These are phyloP conservation scores for Backusella tarrabulga DNA, from an alignment of 192 early-diverging fungal genomes.

Conservation along the genomic window DNA sequence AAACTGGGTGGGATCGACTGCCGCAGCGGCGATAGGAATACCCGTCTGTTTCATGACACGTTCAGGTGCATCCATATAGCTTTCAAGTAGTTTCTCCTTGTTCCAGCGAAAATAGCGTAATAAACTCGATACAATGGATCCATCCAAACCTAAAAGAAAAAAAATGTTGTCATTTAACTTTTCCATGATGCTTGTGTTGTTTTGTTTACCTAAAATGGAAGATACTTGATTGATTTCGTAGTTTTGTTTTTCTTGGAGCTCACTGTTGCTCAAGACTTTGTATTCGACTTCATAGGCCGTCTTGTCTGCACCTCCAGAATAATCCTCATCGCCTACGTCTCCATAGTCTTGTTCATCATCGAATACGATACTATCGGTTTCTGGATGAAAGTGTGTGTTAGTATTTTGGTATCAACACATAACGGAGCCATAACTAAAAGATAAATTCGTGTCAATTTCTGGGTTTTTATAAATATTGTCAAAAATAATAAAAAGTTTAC, in stretches of 20 bases:
- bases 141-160: constrained; percentile 48
- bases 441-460: neutral
- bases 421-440: neutral
- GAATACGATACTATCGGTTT: neutral
- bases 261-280: constrained; percentile 55
- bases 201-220: constrained; percentile 58
- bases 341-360: constrained; percentile 49
- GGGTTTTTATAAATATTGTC: neutral
- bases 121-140: constrained; percentile 54
- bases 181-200: neutral
- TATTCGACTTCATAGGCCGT: constrained; percentile 79
- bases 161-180: constrained; percentile 18
- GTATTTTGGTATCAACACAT: neutral
- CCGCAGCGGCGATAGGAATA: constrained; percentile 56
- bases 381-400: neutral
- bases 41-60: constrained; percentile 64
- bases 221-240: constrained; percentile 71
- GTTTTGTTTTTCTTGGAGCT: constrained; percentile 62
- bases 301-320: constrained; percentile 56
- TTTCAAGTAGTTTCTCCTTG: constrained; percentile 82
- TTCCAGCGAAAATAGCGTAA: constrained; percentile 83
- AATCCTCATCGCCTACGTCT: constrained; percentile 57
- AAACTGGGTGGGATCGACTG: constrained; percentile 17
- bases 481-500: neutral
- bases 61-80: constrained; percentile 69